Conservation (phyloP, 1,284 basidiomycete genomes). For the Psilocybe mexicana region DNA sequence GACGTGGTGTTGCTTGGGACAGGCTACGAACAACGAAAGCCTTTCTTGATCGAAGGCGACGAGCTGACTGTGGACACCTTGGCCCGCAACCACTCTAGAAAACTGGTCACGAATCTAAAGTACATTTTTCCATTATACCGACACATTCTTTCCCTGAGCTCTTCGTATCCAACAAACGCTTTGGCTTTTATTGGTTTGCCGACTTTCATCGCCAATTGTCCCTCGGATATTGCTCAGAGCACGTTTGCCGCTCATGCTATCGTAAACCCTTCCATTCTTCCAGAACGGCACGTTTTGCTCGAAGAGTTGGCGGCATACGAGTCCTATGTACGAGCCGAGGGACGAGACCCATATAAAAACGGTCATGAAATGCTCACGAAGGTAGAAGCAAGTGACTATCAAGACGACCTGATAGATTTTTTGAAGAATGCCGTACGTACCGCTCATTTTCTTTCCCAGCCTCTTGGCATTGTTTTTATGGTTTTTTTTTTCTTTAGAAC, state of each 20-base stretch:
- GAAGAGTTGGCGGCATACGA: constrained; percentile 43
- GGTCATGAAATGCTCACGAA: constrained; percentile 48
- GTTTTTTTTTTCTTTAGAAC: constrained; percentile 24
- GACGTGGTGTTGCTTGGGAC: constrained; percentile 54
- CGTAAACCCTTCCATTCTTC: constrained; percentile 41
- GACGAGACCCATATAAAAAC: constrained; percentile 49
- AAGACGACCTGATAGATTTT: constrained; percentile 46
- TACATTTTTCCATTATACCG: constrained; percentile 57
- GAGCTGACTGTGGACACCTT: constrained; percentile 29
- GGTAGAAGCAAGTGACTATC: constrained; percentile 44
- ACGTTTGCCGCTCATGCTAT: constrained; percentile 48
- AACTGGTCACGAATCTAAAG: constrained; percentile 47
- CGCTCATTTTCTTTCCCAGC: not conserved
- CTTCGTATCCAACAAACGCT: constrained; percentile 46
- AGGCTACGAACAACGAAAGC: constrained; percentile 53
- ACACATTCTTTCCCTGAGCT: constrained; percentile 53
- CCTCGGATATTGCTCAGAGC: constrained; percentile 52
- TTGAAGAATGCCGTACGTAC: constrained; percentile 38
- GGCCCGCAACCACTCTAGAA: constrained; percentile 28
- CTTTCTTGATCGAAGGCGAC: constrained; percentile 47
- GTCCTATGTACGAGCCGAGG: constrained; percentile 34
- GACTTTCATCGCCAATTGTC: constrained; percentile 44
- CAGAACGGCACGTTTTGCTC: constrained; percentile 40
- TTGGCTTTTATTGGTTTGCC: constrained; percentile 56
- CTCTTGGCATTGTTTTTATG: not conserved